Conservation (phyloP, 208 protist species). For the Leptomonas seymouri region DNA sequence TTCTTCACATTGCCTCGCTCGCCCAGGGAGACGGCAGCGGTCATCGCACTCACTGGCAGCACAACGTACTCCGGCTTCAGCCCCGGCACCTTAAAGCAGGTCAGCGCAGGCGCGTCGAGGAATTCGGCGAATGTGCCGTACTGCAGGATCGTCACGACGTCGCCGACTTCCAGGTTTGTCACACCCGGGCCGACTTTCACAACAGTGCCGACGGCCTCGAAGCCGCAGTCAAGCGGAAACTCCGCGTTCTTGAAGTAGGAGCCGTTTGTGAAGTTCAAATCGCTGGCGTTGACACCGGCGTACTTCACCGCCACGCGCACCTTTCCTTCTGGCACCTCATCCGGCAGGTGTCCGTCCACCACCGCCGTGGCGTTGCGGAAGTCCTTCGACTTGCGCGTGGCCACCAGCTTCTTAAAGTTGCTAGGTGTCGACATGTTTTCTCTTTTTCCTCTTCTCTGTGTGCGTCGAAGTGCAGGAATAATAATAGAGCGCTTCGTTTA, state of each 20-base stretch:
- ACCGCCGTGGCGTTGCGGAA: constrained; percentile 47
- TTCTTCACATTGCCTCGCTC: constrained; percentile 45
- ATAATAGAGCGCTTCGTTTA: no score
- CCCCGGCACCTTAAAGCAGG: constrained; percentile 41
- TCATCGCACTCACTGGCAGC: constrained; percentile 54
- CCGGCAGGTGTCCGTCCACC: constrained; percentile 30
- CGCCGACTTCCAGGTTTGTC: constrained; percentile 42
- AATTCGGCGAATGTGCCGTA: constrained; percentile 70
- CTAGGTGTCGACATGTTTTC: constrained; percentile 27
- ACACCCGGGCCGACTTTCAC: constrained; percentile 46
- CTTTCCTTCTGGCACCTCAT: constrained; percentile 33
- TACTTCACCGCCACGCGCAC: constrained; percentile 56
- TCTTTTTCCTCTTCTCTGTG: constrained; percentile 4
- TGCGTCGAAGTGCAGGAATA: constrained; percentile 7
- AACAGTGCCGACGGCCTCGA: constrained; percentile 73
- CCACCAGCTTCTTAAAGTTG: constrained; percentile 47
- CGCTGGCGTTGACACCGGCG: constrained; percentile 78
- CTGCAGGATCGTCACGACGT: constrained; percentile 45
- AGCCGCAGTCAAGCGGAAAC: constrained; percentile 76
- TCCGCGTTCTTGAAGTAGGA: constrained; percentile 44
- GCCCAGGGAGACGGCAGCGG: constrained; percentile 70
- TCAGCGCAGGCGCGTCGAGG: constrained; percentile 24
- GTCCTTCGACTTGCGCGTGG: constrained; percentile 39
- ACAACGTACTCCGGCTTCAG: constrained; percentile 40
- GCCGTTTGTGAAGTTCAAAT: constrained; percentile 71